Percentiles rank a stretch among this genome's conserved stretches.
Conservation (phyloP, 805 yeast genomes). For the Ogataea naganishii region DNA sequence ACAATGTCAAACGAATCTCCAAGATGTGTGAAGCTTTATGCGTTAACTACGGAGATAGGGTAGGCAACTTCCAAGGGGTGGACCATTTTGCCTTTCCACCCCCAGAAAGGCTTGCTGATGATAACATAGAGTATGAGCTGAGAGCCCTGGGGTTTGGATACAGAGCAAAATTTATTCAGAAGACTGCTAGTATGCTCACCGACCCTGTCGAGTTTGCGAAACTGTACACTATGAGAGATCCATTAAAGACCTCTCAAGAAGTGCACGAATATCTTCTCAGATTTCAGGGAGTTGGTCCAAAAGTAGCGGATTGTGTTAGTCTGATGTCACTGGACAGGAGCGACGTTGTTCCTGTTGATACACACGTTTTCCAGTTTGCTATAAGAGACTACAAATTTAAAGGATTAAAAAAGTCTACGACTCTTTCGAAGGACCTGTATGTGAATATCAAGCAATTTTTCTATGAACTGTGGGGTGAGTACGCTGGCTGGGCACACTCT, state of each 20-base stretch:
- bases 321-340: conserved; percentile 84
- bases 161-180: conserved; percentile 78
- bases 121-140: conserved; percentile 24
- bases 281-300: conserved; percentile 90
- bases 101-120: conserved; percentile 39
- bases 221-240: conserved; percentile 34
- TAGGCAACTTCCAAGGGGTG: conserved; percentile 45
- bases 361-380: conserved; percentile 90
- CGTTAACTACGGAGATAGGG: conserved; percentile 53
- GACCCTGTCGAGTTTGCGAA: conserved; percentile 28
- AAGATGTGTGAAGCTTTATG: conserved; percentile 85
- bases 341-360: conserved; percentile 89
- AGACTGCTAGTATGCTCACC: conserved; percentile 56
- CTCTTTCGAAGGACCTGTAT: conserved; percentile 44
- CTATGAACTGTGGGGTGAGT: conserved; percentile 69
- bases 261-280: conserved; percentile 53
- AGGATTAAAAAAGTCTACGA: conserved; percentile 20
- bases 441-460: conserved; percentile 50
- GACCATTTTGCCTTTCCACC: conserved; percentile 68
- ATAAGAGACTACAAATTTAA: conserved; percentile 65
- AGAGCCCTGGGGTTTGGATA: conserved; percentile 72
- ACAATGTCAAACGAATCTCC: conserved; percentile 87
- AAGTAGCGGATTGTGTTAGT: conserved; percentile 95
- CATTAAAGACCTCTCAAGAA: conserved; percentile 15
- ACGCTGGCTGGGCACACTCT: conserved; percentile 99